Evolutionary conservation across 768 basidiomycete species (phyloP), one percentile per base, ranked within the genome.

Genomic region (Sarcomyxa edulis): DNA sequence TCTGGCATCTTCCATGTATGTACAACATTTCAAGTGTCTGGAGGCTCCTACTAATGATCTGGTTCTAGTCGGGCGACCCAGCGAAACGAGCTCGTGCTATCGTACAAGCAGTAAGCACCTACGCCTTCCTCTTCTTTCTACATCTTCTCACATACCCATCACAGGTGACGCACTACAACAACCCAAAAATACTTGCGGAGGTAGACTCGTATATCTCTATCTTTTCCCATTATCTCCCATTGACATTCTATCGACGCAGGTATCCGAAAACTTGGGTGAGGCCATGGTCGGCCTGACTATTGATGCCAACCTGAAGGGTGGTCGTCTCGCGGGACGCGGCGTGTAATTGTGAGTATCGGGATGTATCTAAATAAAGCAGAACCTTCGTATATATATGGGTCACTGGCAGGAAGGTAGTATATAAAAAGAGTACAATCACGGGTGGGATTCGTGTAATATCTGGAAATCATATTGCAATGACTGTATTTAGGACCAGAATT

Each of bases 251-350:
- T 41, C 15, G 20, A 8, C 15, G 44, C 50, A 81, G 79, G 67
- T 88, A 10, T 92, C 89, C 12, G 84, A 89, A 55, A 70, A 90
- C 61, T 59, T 97, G 21, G 93, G 93, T 14, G 68, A 78, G 32
- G 81, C 93, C n/a, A 97, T 97, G 93, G 89, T 92, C 35, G 93
- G 93, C 28, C 67, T 94, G 43, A 84, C 81, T 7, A 92, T 93
- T 48, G 74, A 81, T 44, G 53, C 61, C n/a, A 66, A 80, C 39
- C 54, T 90, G 35, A 74, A 81, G 51, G 88, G 88, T 12, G 88
- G 87, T 7, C 71, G 68, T 18, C 54, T 86, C 35, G 83, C 86
- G 6, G 61, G 64, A 22, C 75, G 88, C 24, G 88, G 88, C 15
- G 74, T 74, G 73, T 85, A 65, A 65, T 60, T 27, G n/a, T n/a